phyloP scores from a whole-genome alignment of 768 basidiomycete genomes.

The Rhizopogon rudus region DNA sequence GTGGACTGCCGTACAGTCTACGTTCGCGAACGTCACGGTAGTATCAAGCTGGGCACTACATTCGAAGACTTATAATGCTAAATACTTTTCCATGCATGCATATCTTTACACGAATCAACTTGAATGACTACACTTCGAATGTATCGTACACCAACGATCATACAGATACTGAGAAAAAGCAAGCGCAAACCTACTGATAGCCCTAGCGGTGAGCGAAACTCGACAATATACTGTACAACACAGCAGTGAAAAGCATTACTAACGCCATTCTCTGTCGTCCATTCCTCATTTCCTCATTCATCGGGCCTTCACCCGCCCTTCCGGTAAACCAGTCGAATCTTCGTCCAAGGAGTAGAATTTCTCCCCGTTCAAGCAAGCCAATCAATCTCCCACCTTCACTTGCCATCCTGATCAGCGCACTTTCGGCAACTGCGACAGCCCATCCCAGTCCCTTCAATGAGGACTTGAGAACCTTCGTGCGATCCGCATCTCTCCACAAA shows the following conservation, averaged over 20 bases:
- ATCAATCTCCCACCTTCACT: constrained; percentile 44
- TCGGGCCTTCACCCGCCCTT: constrained; percentile 33
- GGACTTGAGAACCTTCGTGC: constrained; percentile 28
- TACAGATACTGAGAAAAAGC: not conserved
- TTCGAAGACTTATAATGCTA: no score
- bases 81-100: no score
- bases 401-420: constrained; percentile 44
- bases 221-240: not conserved
- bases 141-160: not conserved
- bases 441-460: constrained; percentile 31
- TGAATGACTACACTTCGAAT: no score
- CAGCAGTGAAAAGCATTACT: constrained; percentile 4
- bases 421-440: constrained; percentile 42
- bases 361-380: constrained; percentile 41
- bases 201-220: not conserved
- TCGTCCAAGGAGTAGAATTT: constrained; percentile 30
- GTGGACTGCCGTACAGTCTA: no score
- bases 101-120: no score
- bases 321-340: constrained; percentile 58
- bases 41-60: no score
- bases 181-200: no score
- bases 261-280: constrained; percentile 27
- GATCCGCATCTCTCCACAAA: constrained; percentile 35
- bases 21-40: no score
- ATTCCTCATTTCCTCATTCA: constrained; percentile 40